Evolutionary conservation across 2,329 filamentous ascomycete species (phyloP).

Genomic region (Penicillium sclerotigenum): DNA sequence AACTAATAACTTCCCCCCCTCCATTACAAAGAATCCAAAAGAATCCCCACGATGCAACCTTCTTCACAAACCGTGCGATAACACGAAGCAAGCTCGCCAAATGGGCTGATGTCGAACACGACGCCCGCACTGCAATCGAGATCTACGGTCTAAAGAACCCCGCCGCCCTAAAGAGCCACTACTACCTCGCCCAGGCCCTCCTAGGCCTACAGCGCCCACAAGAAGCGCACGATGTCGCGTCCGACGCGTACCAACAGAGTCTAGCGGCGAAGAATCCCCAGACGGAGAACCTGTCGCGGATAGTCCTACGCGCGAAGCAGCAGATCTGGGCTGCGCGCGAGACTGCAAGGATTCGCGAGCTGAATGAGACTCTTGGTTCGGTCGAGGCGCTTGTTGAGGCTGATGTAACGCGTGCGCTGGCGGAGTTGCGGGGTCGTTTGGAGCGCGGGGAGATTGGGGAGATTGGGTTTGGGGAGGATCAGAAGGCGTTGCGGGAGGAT

Average conservation of each 20-base stretch:
- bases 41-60: slow-evolving; percentile 70
- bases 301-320: slow-evolving; percentile 79
- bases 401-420: slow-evolving; percentile 39
- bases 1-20: not conserved
- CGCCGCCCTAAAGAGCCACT: slow-evolving; percentile 74
- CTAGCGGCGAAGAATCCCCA: slow-evolving; percentile 62
- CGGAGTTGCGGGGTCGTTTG: slow-evolving; percentile 35
- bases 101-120: slow-evolving; percentile 72
- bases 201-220: slow-evolving; percentile 69
- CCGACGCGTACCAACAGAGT: slow-evolving; percentile 70
- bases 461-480: slow-evolving; percentile 67
- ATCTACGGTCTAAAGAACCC: slow-evolving; percentile 53
- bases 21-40: slow-evolving; percentile 62
- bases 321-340: slow-evolving; percentile 79
- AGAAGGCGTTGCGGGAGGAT: slow-evolving; percentile 56
- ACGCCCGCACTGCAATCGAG: slow-evolving; percentile 72
- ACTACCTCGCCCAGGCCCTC: slow-evolving; percentile 79
- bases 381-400: slow-evolving; percentile 42
- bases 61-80: slow-evolving; percentile 90
- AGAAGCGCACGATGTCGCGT: slow-evolving; percentile 67
- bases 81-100: slow-evolving; percentile 69
- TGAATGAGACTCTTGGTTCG: slow-evolving; percentile 41
- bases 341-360: slow-evolving; percentile 43
- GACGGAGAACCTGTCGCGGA: slow-evolving; percentile 66
- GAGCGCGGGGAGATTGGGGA: slow-evolving; percentile 48